phyloP scores from a whole-genome alignment of 1,284 basidiomycete genomes.

The Bjerkandera adusta region DNA sequence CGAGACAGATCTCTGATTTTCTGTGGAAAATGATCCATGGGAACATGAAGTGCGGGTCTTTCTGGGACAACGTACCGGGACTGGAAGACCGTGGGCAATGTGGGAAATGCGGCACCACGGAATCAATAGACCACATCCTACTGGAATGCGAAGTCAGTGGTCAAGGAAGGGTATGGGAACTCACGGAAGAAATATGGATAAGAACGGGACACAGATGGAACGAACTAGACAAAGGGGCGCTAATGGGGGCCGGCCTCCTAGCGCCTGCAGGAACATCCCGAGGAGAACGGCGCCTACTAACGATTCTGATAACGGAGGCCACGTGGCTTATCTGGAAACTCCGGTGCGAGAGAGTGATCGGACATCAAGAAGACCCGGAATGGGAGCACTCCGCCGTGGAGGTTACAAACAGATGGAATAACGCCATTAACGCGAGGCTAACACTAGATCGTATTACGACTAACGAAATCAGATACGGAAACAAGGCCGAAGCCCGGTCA shows the following conservation, averaged over 20 bases:
- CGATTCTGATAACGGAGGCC: constrained; percentile 27
- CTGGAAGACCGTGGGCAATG: constrained; percentile 25
- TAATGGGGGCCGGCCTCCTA: too few species aligned
- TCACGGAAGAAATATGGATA: constrained; percentile 14
- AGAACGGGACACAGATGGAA: too few species aligned
- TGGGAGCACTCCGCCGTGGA: not conserved
- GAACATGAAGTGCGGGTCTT: constrained; percentile 25
- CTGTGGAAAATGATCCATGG: constrained; percentile 31
- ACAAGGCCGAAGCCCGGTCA: too few species aligned
- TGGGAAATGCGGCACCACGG: constrained; percentile 20
- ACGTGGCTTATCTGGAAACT: constrained; percentile 29
- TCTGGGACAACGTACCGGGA: constrained; percentile 26
- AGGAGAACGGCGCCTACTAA: constrained; percentile 23
- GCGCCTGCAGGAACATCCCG: too few species aligned
- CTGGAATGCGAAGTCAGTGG: constrained; percentile 24
- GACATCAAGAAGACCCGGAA: not conserved
- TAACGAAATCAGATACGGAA: too few species aligned
- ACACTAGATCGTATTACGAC: too few species aligned
- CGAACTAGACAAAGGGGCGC: too few species aligned
- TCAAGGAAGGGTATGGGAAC: constrained; percentile 24
- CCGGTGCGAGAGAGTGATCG: constrained; percentile 20
- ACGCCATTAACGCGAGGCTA: constrained; percentile 1
- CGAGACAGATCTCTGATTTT: constrained; percentile 23
- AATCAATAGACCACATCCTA: constrained; percentile 32
- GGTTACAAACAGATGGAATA: constrained; percentile 1